Percentiles rank a stretch among this genome's conserved stretches.
Evolutionary conservation across 805 yeast genomes (phyloP).

Genomic region (Starmera dryadoides): DNA sequence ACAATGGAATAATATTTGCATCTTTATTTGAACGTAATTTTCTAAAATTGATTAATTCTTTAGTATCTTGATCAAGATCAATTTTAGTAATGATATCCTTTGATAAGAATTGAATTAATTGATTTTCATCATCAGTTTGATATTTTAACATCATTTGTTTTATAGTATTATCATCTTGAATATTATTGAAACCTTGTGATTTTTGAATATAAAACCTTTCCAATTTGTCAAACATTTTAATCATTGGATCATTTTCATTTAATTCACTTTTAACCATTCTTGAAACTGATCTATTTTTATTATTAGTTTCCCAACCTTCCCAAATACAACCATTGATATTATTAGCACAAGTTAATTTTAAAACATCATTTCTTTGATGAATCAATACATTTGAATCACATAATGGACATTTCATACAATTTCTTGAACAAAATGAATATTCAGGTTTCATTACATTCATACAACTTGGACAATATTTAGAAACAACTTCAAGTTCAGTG

Average conservation of each 20-base stretch:
- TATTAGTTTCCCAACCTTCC: conserved; percentile 5
- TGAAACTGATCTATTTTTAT: conserved; percentile 11
- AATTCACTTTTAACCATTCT: conserved; percentile 8
- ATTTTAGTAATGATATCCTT: neutral
- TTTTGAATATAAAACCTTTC: conserved; percentile 14
- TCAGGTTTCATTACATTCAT: conserved; percentile 18
- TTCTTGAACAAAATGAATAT: conserved; percentile 15
- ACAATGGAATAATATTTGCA: neutral
- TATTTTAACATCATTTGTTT: conserved; percentile 9
- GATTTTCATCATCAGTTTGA: neutral
- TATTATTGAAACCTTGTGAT: conserved; percentile 3
- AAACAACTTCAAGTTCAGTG: conserved; percentile 16
- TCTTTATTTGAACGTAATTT: neutral
- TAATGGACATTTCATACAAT: conserved; percentile 21
- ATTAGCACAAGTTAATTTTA: conserved; percentile 8
- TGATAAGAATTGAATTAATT: neutral
- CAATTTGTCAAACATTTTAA: conserved; percentile 9
- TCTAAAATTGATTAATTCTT: neutral
- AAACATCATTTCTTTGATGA: conserved; percentile 3
- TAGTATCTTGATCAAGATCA: neutral
- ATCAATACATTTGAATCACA: conserved; percentile 11
- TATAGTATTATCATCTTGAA: too few relatives aligned
- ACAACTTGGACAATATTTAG: conserved; percentile 21
- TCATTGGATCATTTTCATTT: neutral
- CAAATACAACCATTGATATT: conserved; percentile 11